Percentiles rank a stretch among this genome's conserved stretches.
Conservation (phyloP, 306 rosid genomes). For the Cicer pinnatifidum region DNA sequence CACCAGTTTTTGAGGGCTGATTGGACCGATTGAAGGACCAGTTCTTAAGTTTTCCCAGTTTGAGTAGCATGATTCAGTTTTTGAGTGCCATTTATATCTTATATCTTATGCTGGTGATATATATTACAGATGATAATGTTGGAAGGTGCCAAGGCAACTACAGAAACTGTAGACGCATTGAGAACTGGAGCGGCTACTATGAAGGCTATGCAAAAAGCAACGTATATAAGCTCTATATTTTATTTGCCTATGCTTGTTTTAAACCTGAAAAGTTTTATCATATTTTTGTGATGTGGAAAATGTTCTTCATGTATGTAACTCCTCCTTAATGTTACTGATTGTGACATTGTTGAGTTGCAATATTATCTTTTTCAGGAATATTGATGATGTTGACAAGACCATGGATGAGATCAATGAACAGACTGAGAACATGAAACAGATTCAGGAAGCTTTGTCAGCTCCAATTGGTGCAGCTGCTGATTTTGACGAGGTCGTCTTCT, state of each 20-base stretch:
- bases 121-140: constrained; percentile 86
- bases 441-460: constrained; percentile 89
- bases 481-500: constrained; percentile 78
- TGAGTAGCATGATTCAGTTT: not conserved
- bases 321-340: constrained; percentile 1
- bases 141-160: constrained; percentile 97
- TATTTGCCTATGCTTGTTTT: constrained; percentile 18
- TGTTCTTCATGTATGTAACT: not conserved
- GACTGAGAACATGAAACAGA: constrained; percentile 97
- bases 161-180: constrained; percentile 95
- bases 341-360: constrained; percentile 7
- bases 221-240: constrained; percentile 51
- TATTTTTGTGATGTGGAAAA: not conserved
- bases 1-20: constrained; percentile 10
- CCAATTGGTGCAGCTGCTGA: constrained; percentile 87
- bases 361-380: constrained; percentile 62
- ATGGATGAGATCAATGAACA: constrained; percentile 87
- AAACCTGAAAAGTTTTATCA: not conserved
- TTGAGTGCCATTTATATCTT: constrained; percentile 14
- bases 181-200: constrained; percentile 92
- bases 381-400: constrained; percentile 68
- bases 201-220: constrained; percentile 96
- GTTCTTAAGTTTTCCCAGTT: not conserved
- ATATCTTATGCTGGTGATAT: constrained; percentile 34
- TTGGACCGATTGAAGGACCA: not conserved